Evolutionary conservation across 75 land plant genomes (phyloP).

Genomic region (Sequoiadendron giganteum): DNA sequence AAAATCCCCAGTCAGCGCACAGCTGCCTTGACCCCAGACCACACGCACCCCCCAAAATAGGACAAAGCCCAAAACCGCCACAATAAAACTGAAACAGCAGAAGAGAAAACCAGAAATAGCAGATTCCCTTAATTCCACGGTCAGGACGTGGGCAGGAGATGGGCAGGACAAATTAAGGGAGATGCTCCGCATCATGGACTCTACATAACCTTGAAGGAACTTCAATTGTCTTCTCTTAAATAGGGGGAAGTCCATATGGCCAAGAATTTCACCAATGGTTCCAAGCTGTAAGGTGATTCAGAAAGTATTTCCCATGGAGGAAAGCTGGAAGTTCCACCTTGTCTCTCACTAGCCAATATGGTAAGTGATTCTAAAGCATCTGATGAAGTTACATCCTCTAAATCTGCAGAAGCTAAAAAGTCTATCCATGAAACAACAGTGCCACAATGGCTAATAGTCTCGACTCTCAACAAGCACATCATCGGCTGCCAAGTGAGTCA

Average conservation of each 20-base stretch:
- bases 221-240: slow-evolving; percentile 79
- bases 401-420: slow-evolving; percentile 38
- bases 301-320: slow-evolving; percentile 57
- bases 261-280: slow-evolving; percentile 58
- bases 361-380: slow-evolving; percentile 74
- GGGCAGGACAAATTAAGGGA: no score
- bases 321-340: slow-evolving; percentile 27
- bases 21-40: no score
- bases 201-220: slow-evolving; percentile 63
- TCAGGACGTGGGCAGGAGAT: no score
- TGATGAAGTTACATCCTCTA: slow-evolving; percentile 40
- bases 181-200: no score
- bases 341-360: slow-evolving; percentile 56
- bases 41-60: no score
- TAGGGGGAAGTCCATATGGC: slow-evolving; percentile 33
- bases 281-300: slow-evolving; percentile 31
- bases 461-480: slow-evolving; percentile 67
- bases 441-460: slow-evolving; percentile 43
- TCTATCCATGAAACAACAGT: slow-evolving; percentile 55
- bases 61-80: no score
- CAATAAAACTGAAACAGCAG: no score
- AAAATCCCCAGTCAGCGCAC: no score
- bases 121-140: no score
- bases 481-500: no score
- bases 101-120: slow-evolving; percentile 44